Evolutionary conservation across 2,329 filamentous ascomycete genomes (phyloP).

Genomic region (Botrytis byssoidea): DNA sequence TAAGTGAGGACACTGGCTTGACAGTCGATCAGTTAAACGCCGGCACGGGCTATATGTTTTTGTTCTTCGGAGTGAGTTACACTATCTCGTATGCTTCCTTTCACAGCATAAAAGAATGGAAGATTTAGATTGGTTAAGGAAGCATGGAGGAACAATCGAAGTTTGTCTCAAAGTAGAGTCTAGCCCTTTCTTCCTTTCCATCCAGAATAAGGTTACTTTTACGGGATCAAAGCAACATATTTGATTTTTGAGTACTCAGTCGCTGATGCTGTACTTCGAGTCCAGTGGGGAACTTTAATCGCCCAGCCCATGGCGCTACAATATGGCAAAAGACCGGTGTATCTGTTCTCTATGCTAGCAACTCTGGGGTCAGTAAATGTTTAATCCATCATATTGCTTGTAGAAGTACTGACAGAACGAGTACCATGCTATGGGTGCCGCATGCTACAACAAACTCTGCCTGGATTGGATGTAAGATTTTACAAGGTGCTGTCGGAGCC

Average conservation of each 20-base stretch:
- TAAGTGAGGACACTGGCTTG: conserved; percentile 48
- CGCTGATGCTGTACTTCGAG: conserved; percentile 30
- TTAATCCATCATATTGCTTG: background rate
- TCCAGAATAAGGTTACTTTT: background rate
- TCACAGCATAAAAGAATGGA: background rate
- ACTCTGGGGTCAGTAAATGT: conserved; percentile 28
- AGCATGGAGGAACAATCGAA: background rate
- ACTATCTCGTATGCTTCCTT: background rate
- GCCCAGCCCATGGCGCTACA: conserved; percentile 54
- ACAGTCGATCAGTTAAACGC: conserved; percentile 46
- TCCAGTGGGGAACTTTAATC: conserved; percentile 51
- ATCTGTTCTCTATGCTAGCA: conserved; percentile 37
- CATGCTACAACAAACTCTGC: conserved; percentile 41
- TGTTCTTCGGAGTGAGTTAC: conserved; percentile 35
- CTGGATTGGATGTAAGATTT: conserved; percentile 36
- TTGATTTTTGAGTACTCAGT: background rate
- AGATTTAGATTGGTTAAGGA: background rate
- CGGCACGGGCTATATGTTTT: conserved; percentile 53
- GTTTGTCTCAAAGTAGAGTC: background rate
- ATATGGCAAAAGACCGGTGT: conserved; percentile 43
- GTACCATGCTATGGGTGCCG: conserved; percentile 43
- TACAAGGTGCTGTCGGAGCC: conserved; percentile 34
- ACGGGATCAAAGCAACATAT: background rate
- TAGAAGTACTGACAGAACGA: background rate
- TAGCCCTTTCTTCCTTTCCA: background rate